Base-by-base conservation (phyloP, 805 yeast genomes). In the Hanseniaspora lachancei region DNA sequence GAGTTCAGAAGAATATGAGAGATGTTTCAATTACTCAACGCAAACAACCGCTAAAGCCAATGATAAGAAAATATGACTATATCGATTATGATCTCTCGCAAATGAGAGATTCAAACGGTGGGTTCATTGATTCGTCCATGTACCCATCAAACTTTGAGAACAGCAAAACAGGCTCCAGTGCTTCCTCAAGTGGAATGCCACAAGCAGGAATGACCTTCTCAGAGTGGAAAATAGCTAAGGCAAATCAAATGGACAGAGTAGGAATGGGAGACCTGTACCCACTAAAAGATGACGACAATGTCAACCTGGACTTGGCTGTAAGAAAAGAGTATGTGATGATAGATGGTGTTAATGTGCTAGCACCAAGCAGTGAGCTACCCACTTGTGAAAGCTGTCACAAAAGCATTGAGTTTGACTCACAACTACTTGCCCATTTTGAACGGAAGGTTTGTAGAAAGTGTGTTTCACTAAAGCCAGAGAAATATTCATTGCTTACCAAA, bases 71-170 rank as follows among this genome's bases (percentile, higher is more conserved):
- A 52, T 72, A 76, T 36, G 89, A 84, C 61, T 86, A 84, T 64
- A 85, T 86, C 34, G 93, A 86, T 58, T 86, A 81, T 67, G 97
- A 93, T 68, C 78, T 93, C 61, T 78, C 97, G 2, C 84, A 88
- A n/a, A 85, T 95, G 88, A 78, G 79, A 59, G 96, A 93, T 62
- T 73, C 84, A 1, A 77, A 78, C 63, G 97, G 97, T 62, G 99
- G 99, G 23, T 89, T 82, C 65, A 72, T 89, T 32, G 56, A 53
- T 40, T 27, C 50, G 1, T 53, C 56, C 3, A 53, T 53, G 8
- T 53, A 53, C 20, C 50, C 56, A 1, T 53, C 56, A 6, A 46
- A 46, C 15, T n/a, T 23, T 15, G 56, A 53, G 34, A 23, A 36
- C 21, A 48, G 51, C 32, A 23, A 23, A 23, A 21, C 43, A 13